Conservation (phyloP, 768 basidiomycete species). For the Podaxis sp. region DNA sequence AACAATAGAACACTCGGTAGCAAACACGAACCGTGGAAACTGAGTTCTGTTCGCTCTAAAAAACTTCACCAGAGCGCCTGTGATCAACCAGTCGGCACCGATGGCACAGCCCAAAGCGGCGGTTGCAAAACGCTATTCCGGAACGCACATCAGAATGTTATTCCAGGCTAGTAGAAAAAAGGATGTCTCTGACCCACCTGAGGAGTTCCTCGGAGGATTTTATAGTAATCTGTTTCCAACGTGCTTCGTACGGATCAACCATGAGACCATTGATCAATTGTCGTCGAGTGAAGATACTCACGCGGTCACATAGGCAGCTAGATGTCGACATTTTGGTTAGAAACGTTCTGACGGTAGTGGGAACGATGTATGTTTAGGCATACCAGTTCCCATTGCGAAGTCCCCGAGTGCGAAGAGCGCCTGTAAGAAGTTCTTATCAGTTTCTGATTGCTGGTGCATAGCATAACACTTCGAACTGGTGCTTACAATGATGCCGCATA, state of each 20-base stretch:
- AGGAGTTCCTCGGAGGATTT: constrained; percentile 1
- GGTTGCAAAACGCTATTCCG: constrained; percentile 1
- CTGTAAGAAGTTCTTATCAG: neutral
- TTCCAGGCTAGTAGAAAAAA: neutral
- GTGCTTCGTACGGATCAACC: neutral
- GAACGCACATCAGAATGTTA: neutral
- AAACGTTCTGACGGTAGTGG: neutral
- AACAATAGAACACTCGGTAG: neutral
- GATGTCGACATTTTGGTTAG: neutral
- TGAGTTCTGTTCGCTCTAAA: neutral
- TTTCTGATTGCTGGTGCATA: neutral
- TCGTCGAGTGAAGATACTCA: neutral
- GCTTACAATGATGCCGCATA: constrained; percentile 7
- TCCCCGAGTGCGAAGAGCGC: constrained; percentile 10
- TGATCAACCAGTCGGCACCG: constrained; percentile 13
- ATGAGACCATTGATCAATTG: no score
- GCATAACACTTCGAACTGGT: neutral
- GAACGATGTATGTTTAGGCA: neutral
- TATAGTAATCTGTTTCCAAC: neutral
- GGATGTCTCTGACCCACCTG: neutral
- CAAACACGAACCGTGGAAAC: constrained; percentile 2
- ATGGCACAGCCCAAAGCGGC: constrained; percentile 7
- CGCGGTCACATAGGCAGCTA: constrained; percentile 8
- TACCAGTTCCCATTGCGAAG: constrained; percentile 11
- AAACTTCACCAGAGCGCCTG: constrained; percentile 5